Percentiles rank a stretch among this genome's conserved stretches.
Conservation (phyloP, 169 alveolate species). For the Babesia divergens region DNA sequence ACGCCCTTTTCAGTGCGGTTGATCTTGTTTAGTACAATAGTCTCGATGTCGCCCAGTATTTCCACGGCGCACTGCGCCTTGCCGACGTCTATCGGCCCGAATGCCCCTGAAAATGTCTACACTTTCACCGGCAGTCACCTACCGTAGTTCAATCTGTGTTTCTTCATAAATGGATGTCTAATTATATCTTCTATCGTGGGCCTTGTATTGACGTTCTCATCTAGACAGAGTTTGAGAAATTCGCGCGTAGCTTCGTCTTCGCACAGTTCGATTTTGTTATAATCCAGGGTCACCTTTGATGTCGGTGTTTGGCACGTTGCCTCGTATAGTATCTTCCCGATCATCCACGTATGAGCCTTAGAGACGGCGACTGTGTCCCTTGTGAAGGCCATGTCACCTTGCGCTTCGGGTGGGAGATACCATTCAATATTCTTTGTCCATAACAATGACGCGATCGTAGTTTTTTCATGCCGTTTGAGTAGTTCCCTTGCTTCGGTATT, state of each 20-base stretch:
- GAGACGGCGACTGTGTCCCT: slow-evolving; percentile 34
- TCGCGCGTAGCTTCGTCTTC: slow-evolving; percentile 46
- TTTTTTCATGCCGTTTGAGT: slow-evolving; percentile 6
- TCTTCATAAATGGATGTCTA: slow-evolving; percentile 41
- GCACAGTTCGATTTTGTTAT: slow-evolving; percentile 29
- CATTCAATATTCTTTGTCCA: slow-evolving; percentile 62
- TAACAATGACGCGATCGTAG: slow-evolving; percentile 58
- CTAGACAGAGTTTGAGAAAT: slow-evolving; percentile 41
- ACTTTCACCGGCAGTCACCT: not conserved
- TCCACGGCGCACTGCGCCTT: slow-evolving; percentile 65
- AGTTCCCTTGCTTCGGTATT: not conserved
- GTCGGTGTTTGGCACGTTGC: slow-evolving; percentile 36
- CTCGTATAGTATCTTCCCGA: slow-evolving; percentile 61
- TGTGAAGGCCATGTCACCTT: slow-evolving; percentile 37
- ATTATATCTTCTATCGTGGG: slow-evolving; percentile 53
- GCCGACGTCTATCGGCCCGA: slow-evolving; percentile 57
- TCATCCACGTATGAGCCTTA: slow-evolving; percentile 68
- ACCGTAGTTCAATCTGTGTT: slow-evolving; percentile 48
- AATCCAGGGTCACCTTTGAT: slow-evolving; percentile 29
- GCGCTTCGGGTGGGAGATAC: slow-evolving; percentile 70
- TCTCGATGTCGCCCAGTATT: slow-evolving; percentile 62
- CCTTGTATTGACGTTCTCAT: slow-evolving; percentile 11
- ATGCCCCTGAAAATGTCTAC: slow-evolving; percentile 19
- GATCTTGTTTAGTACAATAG: slow-evolving; percentile 62
- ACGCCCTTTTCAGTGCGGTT: slow-evolving; percentile 64